Base-by-base conservation (phyloP, 2,329 filamentous ascomycete species). In the Chrysoporthe puriensis region DNA sequence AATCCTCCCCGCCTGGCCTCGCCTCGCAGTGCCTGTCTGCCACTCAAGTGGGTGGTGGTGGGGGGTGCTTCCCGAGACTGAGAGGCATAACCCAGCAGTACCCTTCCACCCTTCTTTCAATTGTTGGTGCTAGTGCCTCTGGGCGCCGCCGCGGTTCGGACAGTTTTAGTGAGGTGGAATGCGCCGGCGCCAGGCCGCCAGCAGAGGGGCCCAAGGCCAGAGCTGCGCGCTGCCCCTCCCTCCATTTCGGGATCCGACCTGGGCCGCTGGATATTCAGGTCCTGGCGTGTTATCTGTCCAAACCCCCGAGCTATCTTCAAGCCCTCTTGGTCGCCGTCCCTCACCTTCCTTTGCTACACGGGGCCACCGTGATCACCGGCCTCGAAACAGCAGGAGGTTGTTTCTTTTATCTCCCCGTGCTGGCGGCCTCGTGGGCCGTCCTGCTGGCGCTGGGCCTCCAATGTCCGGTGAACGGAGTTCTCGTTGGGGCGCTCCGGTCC, bases 191-290 rank as follows among this genome's bases (percentile, higher is more conserved):
- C 16, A 57, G 40, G 18, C 54, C 36, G 26, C 26, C 26, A 26
- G 26, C 26, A 26, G 26, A 26, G 26, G 26, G 26, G 48, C 48
- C n/a, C n/a, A 18, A 43, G 6, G 40, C 18, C 11, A 43, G 58
- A 43, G 34, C 14, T 18, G 36, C 34, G 13, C 18, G 21, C 9
- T 42, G 26, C 34, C 32, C 21, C 18, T 21, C 6, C 16, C 21
- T 7, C 52, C 54, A 43, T 59, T 64, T 59, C 63, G 54, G 63
- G 8, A 42, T 59, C 63, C 63, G 63, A 64, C 36, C 21, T 62
- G 16, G n/a, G 26, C 26, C 43, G 21, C 9, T 62, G 44, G 32
- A 26, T 42, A 34, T 16, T 21, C 26, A 26, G 1, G 26, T 26
- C 26, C 26, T 26, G 26, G 26, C 11, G 16, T 16, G n/a, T 36